Conservation (phyloP, 1,139 yeast genomes). For the Kodamaea fungicola region DNA sequence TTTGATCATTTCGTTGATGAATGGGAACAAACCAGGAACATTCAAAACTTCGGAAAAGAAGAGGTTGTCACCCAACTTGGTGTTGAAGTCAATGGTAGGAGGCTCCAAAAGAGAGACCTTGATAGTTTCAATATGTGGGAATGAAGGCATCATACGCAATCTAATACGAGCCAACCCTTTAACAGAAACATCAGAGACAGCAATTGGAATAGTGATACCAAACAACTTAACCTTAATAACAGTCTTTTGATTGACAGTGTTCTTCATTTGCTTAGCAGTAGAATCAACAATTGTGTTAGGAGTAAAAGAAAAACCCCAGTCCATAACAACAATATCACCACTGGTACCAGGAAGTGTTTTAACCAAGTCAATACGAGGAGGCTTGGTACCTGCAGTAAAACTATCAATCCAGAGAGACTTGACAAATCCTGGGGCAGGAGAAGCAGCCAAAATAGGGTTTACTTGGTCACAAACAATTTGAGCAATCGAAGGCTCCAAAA, state of each 20-base stretch:
- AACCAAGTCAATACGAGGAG: constrained; percentile 87
- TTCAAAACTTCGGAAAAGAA: constrained; percentile 85
- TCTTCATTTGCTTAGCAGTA: constrained; percentile 78
- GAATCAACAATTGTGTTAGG: constrained; percentile 88
- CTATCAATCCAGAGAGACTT: constrained; percentile 81
- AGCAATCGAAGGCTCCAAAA: constrained; percentile 84
- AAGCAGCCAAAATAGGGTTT: constrained; percentile 73
- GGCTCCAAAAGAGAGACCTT: constrained; percentile 81
- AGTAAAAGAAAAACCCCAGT: constrained; percentile 85
- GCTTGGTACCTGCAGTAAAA: constrained; percentile 90
- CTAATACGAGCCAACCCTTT: constrained; percentile 73
- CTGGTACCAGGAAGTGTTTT: constrained; percentile 85
- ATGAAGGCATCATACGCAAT: constrained; percentile 81
- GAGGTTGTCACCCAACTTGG: constrained; percentile 72
- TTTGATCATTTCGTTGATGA: constrained; percentile 79
- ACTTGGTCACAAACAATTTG: constrained; percentile 82
- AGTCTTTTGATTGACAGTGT: constrained; percentile 76
- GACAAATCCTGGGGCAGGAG: constrained; percentile 79
- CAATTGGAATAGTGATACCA: constrained; percentile 63
- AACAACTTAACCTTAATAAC: constrained; percentile 65
- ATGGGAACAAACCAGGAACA: constrained; percentile 80
- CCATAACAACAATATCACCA: constrained; percentile 93
- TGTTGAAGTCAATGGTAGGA: constrained; percentile 80
- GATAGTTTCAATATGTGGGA: constrained; percentile 90
- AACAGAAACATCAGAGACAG: constrained; percentile 60